Conservation (phyloP, 805 yeast genomes). For the Clavispora santaluciae region DNA sequence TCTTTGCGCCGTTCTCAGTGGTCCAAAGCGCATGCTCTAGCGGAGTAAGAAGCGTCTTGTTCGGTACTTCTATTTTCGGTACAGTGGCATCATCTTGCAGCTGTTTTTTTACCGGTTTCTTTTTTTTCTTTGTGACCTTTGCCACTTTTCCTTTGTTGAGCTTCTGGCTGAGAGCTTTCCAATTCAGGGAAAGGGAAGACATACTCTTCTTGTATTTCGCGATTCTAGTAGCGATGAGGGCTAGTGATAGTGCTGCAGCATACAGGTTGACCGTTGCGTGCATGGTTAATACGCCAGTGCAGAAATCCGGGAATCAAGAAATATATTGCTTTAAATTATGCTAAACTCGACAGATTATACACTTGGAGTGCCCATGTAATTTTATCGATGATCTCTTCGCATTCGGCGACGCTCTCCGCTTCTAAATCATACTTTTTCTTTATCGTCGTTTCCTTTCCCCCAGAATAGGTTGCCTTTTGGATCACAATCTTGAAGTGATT, state of each 20-base stretch:
- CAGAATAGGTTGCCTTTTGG: slow-evolving; percentile 25
- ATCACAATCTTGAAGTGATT: slow-evolving; percentile 78
- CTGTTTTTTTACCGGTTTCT: not conserved
- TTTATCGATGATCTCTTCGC: slow-evolving; percentile 73
- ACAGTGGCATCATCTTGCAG: not conserved
- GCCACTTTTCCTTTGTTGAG: slow-evolving; percentile 2
- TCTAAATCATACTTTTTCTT: slow-evolving; percentile 85
- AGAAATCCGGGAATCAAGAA: too few species aligned
- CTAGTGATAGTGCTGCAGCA: not conserved
- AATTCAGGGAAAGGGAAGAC: slow-evolving; percentile 18
- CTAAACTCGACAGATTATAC: slow-evolving; percentile 33
- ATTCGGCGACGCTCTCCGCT: slow-evolving; percentile 55
- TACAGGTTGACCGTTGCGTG: not conserved
- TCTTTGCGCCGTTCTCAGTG: slow-evolving; percentile 1
- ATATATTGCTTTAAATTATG: too few species aligned
- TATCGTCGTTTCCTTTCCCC: slow-evolving; percentile 51
- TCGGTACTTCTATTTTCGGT: not conserved
- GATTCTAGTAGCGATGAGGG: not conserved
- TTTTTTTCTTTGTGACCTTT: not conserved
- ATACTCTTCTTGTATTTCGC: not conserved
- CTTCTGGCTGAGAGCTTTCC: slow-evolving; percentile 17
- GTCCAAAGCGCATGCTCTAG: slow-evolving; percentile 11
- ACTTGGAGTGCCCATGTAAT: slow-evolving; percentile 54
- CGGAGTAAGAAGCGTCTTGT: slow-evolving; percentile 1
- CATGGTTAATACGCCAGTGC: too few species aligned